Conservation (phyloP, 2,329 filamentous ascomycete genomes). For the Dothideomycetes sp. region DNA sequence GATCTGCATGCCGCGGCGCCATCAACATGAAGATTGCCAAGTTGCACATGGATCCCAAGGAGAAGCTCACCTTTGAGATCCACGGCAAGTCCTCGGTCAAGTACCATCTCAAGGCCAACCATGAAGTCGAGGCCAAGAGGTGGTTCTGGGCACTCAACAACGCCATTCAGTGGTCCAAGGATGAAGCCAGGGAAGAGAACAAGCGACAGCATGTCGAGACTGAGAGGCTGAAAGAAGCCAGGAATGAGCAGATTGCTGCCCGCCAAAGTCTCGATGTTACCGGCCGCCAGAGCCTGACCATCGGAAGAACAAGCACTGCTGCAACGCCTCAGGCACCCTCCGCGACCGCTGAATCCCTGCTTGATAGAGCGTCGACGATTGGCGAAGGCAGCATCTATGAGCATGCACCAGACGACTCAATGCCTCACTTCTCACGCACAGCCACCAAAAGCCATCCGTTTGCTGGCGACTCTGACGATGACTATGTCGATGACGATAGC, state of each 20-base stretch:
- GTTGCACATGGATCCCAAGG: conserved; percentile 90
- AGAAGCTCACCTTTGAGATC: conserved; percentile 97
- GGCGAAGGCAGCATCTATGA: conserved; percentile 51
- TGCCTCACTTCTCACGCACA: neutral
- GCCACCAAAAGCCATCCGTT: conserved; percentile 7
- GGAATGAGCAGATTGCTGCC: conserved; percentile 54
- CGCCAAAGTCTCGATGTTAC: neutral
- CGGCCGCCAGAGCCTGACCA: neutral
- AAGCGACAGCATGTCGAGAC: conserved; percentile 62
- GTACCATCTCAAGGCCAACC: conserved; percentile 94
- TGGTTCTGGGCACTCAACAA: conserved; percentile 99
- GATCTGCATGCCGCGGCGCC: conserved; percentile 88
- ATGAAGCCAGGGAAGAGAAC: conserved; percentile 87
- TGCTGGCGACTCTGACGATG: conserved; percentile 41
- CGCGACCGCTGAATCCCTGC: conserved; percentile 1
- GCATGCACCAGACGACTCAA: conserved; percentile 40
- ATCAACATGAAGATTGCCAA: conserved; percentile 98
- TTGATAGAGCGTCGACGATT: neutral
- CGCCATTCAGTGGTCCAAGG: conserved; percentile 95
- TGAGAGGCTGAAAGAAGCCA: conserved; percentile 67
- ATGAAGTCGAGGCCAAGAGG: conserved; percentile 93
- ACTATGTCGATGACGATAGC: conserved; percentile 70
- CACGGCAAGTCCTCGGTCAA: conserved; percentile 97
- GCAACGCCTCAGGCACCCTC: too few species aligned
- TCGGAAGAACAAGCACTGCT: neutral